A percentile compares a stretch with the other conserved stretches of the same genome.
Conservation (phyloP, 768 basidiomycete genomes). For the Trametes cubensis region DNA sequence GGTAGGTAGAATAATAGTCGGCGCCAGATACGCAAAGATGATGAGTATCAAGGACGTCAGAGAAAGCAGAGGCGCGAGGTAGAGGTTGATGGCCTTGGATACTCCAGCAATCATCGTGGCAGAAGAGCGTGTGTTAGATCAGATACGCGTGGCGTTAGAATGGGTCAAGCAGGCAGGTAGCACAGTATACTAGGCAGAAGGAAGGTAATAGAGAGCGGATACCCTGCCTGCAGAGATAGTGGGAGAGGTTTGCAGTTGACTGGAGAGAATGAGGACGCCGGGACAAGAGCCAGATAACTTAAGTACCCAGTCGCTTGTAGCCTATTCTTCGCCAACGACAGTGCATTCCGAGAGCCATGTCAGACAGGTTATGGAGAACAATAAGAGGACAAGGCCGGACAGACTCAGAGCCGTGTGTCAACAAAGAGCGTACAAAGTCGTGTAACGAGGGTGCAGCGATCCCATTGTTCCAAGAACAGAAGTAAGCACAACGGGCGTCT, state of each 20-base stretch:
- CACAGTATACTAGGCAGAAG: neutral
- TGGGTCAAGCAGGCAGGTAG: constrained; percentile 2
- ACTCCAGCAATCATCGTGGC: constrained; percentile 68
- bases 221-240: constrained; percentile 26
- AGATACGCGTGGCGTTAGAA: neutral
- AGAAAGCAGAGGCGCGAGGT: constrained; percentile 66
- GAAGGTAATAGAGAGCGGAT: constrained; percentile 9
- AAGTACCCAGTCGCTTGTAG: constrained; percentile 18
- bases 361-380: constrained; percentile 19
- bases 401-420: constrained; percentile 1
- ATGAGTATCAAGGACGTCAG: constrained; percentile 68
- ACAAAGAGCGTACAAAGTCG: constrained; percentile 8
- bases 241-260: constrained; percentile 5
- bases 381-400: constrained; percentile 19
- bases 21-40: constrained; percentile 70
- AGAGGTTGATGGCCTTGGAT: constrained; percentile 68
- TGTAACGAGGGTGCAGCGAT: constrained; percentile 19
- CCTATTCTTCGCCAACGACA: neutral
- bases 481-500: neutral
- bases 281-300: constrained; percentile 5
- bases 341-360: constrained; percentile 1
- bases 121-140: neutral
- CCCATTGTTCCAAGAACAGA: constrained; percentile 18
- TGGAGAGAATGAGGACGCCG: constrained; percentile 13
- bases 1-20: constrained; percentile 58